Evolutionary conservation across 2,329 filamentous ascomycete genomes (phyloP), one percentile per base, ranked within the genome.

Genomic region (Clonostachys sp.): DNA sequence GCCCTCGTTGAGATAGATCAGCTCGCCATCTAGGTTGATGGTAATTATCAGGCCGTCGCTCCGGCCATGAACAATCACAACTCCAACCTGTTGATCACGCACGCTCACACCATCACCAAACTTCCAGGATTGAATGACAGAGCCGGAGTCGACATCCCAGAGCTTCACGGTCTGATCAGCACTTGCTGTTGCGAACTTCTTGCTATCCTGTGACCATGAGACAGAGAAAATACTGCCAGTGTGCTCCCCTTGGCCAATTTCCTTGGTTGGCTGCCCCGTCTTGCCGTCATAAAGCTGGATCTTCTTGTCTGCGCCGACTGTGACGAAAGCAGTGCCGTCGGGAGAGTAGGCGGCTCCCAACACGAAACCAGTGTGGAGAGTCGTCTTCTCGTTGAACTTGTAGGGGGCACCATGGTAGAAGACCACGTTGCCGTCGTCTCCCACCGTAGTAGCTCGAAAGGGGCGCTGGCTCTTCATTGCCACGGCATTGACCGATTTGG

Each of bases 251-350:
- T 92, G 86, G 10, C 87, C 87, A 57, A 99, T 86, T 56, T 89
- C 78, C 50, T 74, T 80, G 41, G 83, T 88, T 1, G 86, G 78
- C 62, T 96, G 91, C 33, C 94, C 94, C 14, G 91, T 96, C 77
- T 95, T 96, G 52, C 92, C 94, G 63, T 99, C 91, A 63, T 96
- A 99, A 10, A 99, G 74, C 75, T 94, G 95, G 54, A 99, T 96
- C 61, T 82, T 83, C 63, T 85, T 85, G 67, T 99, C 94, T n/a
- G 88, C 90, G 36, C 94, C 92, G 3, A 96, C 92, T 45, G 87
- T 96, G 34, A 94, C 88, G 51, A 99, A 73, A 36, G 75, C 74
- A 39, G 75, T 83, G 42, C 94, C 94, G 62, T 97, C 91, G 0
- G 92, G 92, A 30, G 89, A 92, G 66, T 96, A 99, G 3, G 84